Evolutionary conservation across 202 grass and related monocot species (phyloP).

Genomic region (Bolboschoenoplectus hybrid): DNA sequence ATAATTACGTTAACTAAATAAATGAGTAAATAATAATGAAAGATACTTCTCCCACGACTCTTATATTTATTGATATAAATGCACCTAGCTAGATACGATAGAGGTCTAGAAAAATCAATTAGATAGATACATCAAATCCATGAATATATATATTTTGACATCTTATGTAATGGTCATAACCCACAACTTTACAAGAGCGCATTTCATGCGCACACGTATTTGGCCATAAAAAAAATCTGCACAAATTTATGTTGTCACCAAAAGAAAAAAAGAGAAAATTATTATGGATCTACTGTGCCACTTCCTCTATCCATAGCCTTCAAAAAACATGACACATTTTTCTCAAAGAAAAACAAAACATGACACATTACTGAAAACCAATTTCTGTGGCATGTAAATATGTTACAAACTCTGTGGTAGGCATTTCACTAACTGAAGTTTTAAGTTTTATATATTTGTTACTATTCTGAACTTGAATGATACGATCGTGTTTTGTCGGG

Average conservation of each 20-base stretch:
- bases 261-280: neutral
- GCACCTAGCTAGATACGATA: neutral
- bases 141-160: neutral
- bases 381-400: neutral
- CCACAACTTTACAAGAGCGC: neutral
- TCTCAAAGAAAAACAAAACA: no score
- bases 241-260: neutral
- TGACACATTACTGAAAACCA: neutral
- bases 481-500: neutral
- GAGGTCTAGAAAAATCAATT: neutral
- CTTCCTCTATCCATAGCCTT: neutral
- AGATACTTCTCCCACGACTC: no score
- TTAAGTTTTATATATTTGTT: neutral
- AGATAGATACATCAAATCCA: conserved; percentile 7
- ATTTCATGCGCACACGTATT: neutral
- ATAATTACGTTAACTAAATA: no score
- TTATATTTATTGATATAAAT: neutral
- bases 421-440: neutral
- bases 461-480: neutral
- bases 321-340: no score
- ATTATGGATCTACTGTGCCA: conserved; percentile 4
- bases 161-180: neutral
- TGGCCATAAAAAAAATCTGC: neutral
- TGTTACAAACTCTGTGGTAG: neutral
- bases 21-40: no score